Evolutionary conservation across 352 stramenopile species (phyloP).

Genomic region (Phytophthora podocarpi): DNA sequence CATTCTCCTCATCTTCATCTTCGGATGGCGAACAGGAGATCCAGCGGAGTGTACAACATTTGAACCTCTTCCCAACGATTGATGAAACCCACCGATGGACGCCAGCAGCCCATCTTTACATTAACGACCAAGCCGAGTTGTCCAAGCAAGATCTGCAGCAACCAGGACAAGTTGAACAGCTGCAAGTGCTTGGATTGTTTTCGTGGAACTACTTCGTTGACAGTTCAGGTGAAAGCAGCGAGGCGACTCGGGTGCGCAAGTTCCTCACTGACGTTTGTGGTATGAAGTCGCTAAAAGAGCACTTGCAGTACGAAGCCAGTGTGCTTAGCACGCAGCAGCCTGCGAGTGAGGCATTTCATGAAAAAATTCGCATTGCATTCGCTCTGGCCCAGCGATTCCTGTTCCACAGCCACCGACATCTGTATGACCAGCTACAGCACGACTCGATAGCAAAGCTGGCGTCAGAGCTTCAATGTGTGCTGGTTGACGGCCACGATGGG

Average conservation of each 20-base stretch:
- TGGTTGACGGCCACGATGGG: slow-evolving; percentile 46
- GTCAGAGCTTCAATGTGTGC: slow-evolving; percentile 36
- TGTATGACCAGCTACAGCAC: slow-evolving; percentile 54
- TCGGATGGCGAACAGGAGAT: slow-evolving; percentile 18
- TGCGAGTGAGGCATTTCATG: slow-evolving; percentile 35
- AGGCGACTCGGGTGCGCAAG: slow-evolving; percentile 18
- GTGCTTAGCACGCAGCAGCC: slow-evolving; percentile 39
- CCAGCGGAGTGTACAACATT: slow-evolving; percentile 33
- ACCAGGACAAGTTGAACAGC: slow-evolving; percentile 9
- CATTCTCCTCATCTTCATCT: slow-evolving; percentile 9
- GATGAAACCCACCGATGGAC: slow-evolving; percentile 18
- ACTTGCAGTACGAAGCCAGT: slow-evolving; percentile 60
- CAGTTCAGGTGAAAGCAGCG: slow-evolving; percentile 8
- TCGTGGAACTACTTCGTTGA: slow-evolving; percentile 52
- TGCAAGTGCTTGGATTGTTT: slow-evolving; percentile 64
- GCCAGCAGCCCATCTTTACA: slow-evolving; percentile 45
- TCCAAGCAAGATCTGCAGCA: slow-evolving; percentile 33
- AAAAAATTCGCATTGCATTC: slow-evolving; percentile 35
- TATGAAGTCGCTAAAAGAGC: slow-evolving; percentile 53
- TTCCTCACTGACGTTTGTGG: slow-evolving; percentile 58
- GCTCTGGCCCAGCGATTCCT: slow-evolving; percentile 59
- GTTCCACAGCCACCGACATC: slow-evolving; percentile 43
- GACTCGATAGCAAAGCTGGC: slow-evolving; percentile 33
- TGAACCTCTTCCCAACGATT: slow-evolving; percentile 39
- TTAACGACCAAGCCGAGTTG: slow-evolving; percentile 73